These are phyloP conservation scores for Alisma plantagoaquatica DNA, from an alignment of 106 monocot genomes.

Conservation along the genomic window DNA sequence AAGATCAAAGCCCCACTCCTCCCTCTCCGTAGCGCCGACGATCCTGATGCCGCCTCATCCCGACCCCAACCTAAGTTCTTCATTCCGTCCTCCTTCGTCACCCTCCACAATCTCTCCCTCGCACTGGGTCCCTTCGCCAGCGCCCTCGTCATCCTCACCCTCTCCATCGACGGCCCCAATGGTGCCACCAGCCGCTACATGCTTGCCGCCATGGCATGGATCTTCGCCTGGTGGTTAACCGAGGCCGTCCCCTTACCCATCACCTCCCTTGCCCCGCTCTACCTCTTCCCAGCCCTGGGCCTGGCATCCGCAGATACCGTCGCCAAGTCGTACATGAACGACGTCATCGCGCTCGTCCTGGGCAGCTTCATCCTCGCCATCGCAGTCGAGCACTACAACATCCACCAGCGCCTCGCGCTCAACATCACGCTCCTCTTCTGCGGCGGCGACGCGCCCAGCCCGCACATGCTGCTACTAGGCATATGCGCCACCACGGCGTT, in stretches of 20 bases:
- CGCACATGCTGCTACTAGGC: conserved; percentile 60
- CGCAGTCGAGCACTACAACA: conserved; percentile 89
- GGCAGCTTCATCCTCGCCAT: conserved; percentile 95
- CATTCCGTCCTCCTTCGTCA: too few species aligned
- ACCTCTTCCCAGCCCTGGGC: conserved; percentile 81
- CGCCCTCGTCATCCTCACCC: conserved; percentile 27
- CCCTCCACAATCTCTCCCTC: conserved; percentile 30
- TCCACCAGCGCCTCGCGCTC: conserved; percentile 81
- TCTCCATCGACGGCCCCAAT: conserved; percentile 44
- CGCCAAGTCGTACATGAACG: conserved; percentile 91
- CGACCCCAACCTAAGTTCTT: too few species aligned
- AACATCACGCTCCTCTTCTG: too few species aligned
- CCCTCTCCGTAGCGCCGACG: not conserved
- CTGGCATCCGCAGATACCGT: conserved; percentile 45
- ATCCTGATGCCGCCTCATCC: not conserved
- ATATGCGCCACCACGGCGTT: conserved; percentile 75
- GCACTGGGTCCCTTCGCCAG: conserved; percentile 53
- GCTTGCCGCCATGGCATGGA: conserved; percentile 74
- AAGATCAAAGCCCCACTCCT: conserved; percentile 1
- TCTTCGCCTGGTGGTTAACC: conserved; percentile 90
- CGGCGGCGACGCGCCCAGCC: conserved; percentile 54
- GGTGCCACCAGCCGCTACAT: conserved; percentile 41
- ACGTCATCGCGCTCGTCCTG: conserved; percentile 83
- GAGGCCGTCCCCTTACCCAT: conserved; percentile 83
- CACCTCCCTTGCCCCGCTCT: conserved; percentile 84